Base-by-base conservation (phyloP, 1,284 basidiomycete species). In the Moesziomyces globuligerus region DNA sequence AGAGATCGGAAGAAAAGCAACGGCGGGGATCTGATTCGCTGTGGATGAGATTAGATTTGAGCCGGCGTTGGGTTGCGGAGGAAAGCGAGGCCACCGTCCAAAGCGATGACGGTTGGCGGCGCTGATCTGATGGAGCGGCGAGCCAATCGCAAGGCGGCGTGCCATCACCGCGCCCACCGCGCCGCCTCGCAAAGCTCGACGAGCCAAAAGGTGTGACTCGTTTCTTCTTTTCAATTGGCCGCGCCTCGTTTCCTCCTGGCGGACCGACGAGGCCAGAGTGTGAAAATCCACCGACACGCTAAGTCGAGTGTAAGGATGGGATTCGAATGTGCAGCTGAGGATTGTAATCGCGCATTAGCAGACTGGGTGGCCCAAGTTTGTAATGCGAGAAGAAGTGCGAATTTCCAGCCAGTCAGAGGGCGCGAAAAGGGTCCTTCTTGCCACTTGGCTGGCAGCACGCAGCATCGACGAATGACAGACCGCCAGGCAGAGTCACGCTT, bases 401-500 rank as follows among this genome's bases (percentile, higher is more conserved):
- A 23, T 40, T 28, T 36, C 26, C 29, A 44, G 50, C 41, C 36
- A 32, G n/a, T n/a, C 29, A 15, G 7, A 15, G 26, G 26, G 10
- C 26, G 13, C 13, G 29, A 26, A 44, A 28, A 29, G 42, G 42
- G 26, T 29, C 42, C 25, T 29, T 44, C 10, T 15, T 36, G 46
- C 38, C 47, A 18, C 37, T n/a, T n/a, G n/a, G n/a, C n/a, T n/a
- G n/a, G n/a, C n/a, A n/a, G n/a, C n/a, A n/a, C n/a, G n/a, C n/a
- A n/a, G 15, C 17, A 29, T 17, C 25, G 45, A 52, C 60, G 53
- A 64, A 64, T 64, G 54, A 45, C 37, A 64, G 37, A 25, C 41
- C 60, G 49, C 38, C 49, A 29, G 47, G 45, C 51, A 65, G 61
- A 65, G 61, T 65, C 61, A 65, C 54, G 13, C 17, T 15, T n/a